A percentile compares a stretch with the other conserved stretches of the same genome.
Conservation (phyloP, 768 basidiomycete species). For the Holtermanniella nyarrowii region DNA sequence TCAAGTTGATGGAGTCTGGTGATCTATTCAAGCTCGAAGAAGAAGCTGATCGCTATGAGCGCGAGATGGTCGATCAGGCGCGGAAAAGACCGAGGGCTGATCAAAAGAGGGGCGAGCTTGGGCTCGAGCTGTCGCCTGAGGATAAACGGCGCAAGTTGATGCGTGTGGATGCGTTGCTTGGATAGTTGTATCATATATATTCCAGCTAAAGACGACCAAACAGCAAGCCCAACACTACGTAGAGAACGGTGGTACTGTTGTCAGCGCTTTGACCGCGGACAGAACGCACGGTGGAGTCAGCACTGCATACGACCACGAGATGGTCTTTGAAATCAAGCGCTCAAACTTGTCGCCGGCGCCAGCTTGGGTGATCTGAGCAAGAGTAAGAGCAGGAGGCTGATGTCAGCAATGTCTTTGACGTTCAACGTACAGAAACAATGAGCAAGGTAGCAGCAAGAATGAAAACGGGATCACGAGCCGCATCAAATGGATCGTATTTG, state of each 20-base stretch:
- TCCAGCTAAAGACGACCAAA: constrained; percentile 32
- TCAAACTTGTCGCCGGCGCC: constrained; percentile 82
- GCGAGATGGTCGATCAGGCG: background rate
- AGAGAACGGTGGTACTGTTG: constrained; percentile 52
- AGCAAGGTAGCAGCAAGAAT: constrained; percentile 76
- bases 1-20: background rate
- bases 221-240: constrained; percentile 62
- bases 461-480: constrained; percentile 46
- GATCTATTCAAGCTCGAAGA: background rate
- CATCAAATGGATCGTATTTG: constrained; percentile 40
- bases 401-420: constrained; percentile 2
- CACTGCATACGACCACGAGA: constrained; percentile 85
- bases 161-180: background rate
- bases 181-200: background rate
- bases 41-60: background rate
- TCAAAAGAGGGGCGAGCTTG: too few species aligned
- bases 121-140: background rate
- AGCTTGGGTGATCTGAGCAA: constrained; percentile 74
- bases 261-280: constrained; percentile 2
- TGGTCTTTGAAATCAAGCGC: constrained; percentile 75
- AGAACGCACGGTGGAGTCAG: constrained; percentile 61
- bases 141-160: background rate
- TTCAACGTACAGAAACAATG: constrained; percentile 48
- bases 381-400: constrained; percentile 71
- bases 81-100: background rate